These are phyloP conservation scores for Neocucurbitaria cava DNA, from an alignment of 2,329 filamentous ascomycete species.

Conservation along the genomic window DNA sequence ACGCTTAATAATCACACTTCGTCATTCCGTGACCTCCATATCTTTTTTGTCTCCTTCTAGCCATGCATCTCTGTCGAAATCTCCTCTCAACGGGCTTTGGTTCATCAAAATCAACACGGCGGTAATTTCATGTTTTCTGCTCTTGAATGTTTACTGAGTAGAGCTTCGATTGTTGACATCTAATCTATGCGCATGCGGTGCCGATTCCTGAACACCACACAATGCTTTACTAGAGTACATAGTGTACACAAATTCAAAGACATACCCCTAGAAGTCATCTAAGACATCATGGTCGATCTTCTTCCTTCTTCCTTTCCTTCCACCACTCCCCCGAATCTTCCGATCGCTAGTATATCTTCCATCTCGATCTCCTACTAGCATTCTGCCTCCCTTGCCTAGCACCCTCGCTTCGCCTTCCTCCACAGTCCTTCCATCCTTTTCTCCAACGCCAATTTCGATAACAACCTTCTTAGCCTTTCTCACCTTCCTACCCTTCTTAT, in stretches of 20 bases:
- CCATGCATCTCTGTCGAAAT: too few species aligned
- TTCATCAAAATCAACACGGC: too few species aligned
- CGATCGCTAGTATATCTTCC: constrained; percentile 41
- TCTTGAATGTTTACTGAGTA: neutral
- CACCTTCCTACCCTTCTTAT: constrained; percentile 47
- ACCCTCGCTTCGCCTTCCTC: constrained; percentile 27
- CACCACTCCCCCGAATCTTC: constrained; percentile 47
- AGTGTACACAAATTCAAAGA: neutral
- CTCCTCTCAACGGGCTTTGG: too few species aligned
- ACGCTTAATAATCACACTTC: neutral
- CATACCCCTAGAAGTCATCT: constrained; percentile 22
- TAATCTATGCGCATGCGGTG: neutral
- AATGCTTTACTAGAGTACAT: constrained; percentile 5
- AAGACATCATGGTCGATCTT: constrained; percentile 16
- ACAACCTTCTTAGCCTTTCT: constrained; percentile 39
- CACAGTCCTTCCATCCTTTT: constrained; percentile 28
- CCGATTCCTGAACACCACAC: neutral
- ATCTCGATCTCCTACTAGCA: constrained; percentile 36
- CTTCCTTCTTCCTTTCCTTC: constrained; percentile 50
- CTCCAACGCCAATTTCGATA: constrained; percentile 38
- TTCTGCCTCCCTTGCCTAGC: constrained; percentile 25
- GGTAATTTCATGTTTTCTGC: too few species aligned
- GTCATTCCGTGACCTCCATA: neutral
- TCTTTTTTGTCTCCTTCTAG: too few species aligned
- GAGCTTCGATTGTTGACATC: neutral